Evolutionary conservation across 441 rosid species (phyloP).

Genomic region (Iberis amara): DNA sequence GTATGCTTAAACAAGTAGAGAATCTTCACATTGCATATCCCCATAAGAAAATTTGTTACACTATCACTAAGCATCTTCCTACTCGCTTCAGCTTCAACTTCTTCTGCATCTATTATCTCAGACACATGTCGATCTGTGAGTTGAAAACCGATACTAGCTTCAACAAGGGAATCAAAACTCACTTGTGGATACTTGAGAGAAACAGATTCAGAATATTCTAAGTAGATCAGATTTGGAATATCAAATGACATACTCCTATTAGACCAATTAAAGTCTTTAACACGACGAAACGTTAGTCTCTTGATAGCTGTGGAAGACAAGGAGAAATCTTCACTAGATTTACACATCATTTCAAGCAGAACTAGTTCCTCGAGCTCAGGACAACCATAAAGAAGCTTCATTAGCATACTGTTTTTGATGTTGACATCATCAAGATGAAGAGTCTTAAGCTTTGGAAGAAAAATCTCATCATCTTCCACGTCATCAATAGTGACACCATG

Average conservation of each 20-base stretch:
- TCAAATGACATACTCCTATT: neutral
- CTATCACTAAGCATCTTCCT: neutral
- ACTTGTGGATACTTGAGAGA: neutral
- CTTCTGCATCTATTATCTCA: neutral
- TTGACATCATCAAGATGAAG: neutral
- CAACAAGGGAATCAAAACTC: constrained; percentile 7
- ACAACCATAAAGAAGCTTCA: constrained; percentile 14
- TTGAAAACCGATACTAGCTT: constrained; percentile 16
- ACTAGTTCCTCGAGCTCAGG: constrained; percentile 14
- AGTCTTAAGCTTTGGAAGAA: constrained; percentile 20
- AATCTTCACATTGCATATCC: constrained; percentile 17
- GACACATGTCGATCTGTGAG: neutral
- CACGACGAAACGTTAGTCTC: neutral
- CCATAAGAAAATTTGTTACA: constrained; percentile 6
- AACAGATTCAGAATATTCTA: constrained; percentile 8
- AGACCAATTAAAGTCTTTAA: neutral
- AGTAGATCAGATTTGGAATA: constrained; percentile 17
- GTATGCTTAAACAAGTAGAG: constrained; percentile 8
- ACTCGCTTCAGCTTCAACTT: neutral
- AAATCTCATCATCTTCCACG: neutral
- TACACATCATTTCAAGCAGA: neutral
- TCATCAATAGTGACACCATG: neutral
- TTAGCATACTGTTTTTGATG: neutral
- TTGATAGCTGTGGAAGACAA: neutral
- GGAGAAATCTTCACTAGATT: neutral